phyloP scores from a whole-genome alignment of 768 basidiomycete species.

The Panus rudis region DNA sequence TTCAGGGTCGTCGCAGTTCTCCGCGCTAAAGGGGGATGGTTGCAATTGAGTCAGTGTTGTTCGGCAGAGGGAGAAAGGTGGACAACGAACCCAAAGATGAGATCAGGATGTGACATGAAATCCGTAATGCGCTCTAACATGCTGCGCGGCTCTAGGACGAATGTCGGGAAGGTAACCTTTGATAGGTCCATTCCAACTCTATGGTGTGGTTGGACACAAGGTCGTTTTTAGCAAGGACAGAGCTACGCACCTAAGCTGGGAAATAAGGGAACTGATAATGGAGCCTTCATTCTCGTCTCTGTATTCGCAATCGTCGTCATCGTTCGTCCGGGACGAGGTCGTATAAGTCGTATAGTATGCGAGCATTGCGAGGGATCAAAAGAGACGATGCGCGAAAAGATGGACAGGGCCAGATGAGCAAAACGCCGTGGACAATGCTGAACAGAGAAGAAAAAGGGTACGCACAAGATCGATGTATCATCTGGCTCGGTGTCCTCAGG shows the following conservation, averaged over 20 bases:
- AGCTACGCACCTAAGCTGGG: constrained; percentile 75
- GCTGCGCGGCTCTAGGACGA: constrained; percentile 94
- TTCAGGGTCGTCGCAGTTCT: constrained; percentile 72
- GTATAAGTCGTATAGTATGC: constrained; percentile 1
- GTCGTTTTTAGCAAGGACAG: background rate
- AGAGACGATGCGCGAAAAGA: background rate
- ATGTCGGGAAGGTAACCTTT: constrained; percentile 89
- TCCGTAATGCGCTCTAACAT: constrained; percentile 99
- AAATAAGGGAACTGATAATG: constrained; percentile 79
- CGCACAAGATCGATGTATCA: constrained; percentile 84
- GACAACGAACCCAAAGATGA: constrained; percentile 90
- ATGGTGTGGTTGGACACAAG: constrained; percentile 1
- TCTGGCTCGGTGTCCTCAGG: constrained; percentile 83
- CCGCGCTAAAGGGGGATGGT: constrained; percentile 46
- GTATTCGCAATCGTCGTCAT: constrained; percentile 22
- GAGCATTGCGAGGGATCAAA: no score
- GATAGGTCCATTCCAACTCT: constrained; percentile 97
- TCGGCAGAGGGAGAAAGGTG: constrained; percentile 10
- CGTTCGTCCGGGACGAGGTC: constrained; percentile 20
- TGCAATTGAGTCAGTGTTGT: background rate
- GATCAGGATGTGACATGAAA: constrained; percentile 98
- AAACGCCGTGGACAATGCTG: constrained; percentile 26
- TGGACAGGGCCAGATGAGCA: constrained; percentile 10
- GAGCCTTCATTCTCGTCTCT: constrained; percentile 95
- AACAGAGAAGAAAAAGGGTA: constrained; percentile 24